Percentiles rank a stretch among this genome's conserved stretches.
Evolutionary conservation across 176 grass and related monocot genomes (phyloP).

Genomic region (Poa annua): DNA sequence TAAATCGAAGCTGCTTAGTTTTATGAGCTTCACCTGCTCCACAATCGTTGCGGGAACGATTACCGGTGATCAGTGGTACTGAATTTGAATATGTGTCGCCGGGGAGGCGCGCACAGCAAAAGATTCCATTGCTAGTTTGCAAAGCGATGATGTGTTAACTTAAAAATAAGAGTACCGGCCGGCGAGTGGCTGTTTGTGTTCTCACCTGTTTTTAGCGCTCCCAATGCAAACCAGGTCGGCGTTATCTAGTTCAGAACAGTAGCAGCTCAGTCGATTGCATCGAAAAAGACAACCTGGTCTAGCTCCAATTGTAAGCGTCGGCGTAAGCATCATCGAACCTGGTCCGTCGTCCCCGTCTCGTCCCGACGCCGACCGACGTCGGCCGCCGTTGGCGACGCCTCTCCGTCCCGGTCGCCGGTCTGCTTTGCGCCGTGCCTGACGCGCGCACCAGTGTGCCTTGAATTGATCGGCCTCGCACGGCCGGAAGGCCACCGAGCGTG

Average conservation of each 20-base stretch:
- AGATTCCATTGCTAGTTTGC: neutral
- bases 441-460: conserved; percentile 12
- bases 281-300: neutral
- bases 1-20: neutral
- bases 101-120: neutral
- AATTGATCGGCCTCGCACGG: neutral
- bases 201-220: neutral
- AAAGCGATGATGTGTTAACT: neutral
- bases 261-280: neutral
- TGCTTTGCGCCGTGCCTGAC: neutral
- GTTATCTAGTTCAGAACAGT: neutral
- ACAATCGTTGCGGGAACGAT: neutral
- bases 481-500: conserved; percentile 28
- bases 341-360: neutral
- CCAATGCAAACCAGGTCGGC: neutral
- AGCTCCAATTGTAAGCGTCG: neutral
- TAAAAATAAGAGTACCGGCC: too few relatives aligned
- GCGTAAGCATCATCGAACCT: neutral
- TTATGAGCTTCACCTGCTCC: conserved; percentile 18
- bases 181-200: neutral
- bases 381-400: neutral
- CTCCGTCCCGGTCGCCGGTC: neutral
- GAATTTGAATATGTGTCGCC: conserved; percentile 30
- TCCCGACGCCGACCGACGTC: neutral
- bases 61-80: neutral